These are phyloP conservation scores for Hypoxylon rubiginosum DNA, from an alignment of 2,329 filamentous ascomycete species.

Conservation along the genomic window DNA sequence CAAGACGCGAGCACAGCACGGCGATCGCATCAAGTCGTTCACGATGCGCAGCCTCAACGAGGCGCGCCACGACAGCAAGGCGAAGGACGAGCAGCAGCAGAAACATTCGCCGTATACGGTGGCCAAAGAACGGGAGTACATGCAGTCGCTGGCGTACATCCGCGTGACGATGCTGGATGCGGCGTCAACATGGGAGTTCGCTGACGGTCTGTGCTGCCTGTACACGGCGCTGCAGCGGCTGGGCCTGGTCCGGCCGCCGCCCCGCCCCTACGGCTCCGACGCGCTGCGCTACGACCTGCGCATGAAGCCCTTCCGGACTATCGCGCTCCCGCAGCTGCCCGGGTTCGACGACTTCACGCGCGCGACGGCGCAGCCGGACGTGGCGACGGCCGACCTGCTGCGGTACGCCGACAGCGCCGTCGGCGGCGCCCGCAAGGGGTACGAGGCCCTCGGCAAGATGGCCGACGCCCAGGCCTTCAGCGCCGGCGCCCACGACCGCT, in stretches of 20 bases:
- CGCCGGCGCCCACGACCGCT: slow-evolving; percentile 70
- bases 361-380: slow-evolving; percentile 58
- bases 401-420: slow-evolving; percentile 62
- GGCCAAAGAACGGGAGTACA: slow-evolving; percentile 59
- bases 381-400: slow-evolving; percentile 58
- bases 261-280: slow-evolving; percentile 75
- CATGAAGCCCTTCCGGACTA: slow-evolving; percentile 83
- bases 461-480: slow-evolving; percentile 66
- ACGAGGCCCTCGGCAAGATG: slow-evolving; percentile 69
- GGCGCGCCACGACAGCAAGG: slow-evolving; percentile 43
- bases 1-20: slow-evolving; percentile 75
- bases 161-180: slow-evolving; percentile 74
- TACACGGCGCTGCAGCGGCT: slow-evolving; percentile 76
- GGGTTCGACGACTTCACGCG: slow-evolving; percentile 71
- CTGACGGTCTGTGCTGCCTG: slow-evolving; percentile 69
- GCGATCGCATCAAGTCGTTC: slow-evolving; percentile 80
- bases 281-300: slow-evolving; percentile 82
- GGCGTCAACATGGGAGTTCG: slow-evolving; percentile 70
- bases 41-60: slow-evolving; percentile 60
- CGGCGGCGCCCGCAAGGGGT: slow-evolving; percentile 65
- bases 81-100: slow-evolving; percentile 33
- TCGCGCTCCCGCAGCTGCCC: slow-evolving; percentile 77
- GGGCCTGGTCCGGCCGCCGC: slow-evolving; percentile 63
- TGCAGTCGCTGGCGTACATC: slow-evolving; percentile 66
- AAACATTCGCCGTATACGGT: slow-evolving; percentile 44